Percentiles rank a stretch among this genome's conserved stretches.
These are phyloP conservation scores for Colletotrichum sp. DNA, from an alignment of 2,329 filamentous ascomycete species.

Conservation along the genomic window DNA sequence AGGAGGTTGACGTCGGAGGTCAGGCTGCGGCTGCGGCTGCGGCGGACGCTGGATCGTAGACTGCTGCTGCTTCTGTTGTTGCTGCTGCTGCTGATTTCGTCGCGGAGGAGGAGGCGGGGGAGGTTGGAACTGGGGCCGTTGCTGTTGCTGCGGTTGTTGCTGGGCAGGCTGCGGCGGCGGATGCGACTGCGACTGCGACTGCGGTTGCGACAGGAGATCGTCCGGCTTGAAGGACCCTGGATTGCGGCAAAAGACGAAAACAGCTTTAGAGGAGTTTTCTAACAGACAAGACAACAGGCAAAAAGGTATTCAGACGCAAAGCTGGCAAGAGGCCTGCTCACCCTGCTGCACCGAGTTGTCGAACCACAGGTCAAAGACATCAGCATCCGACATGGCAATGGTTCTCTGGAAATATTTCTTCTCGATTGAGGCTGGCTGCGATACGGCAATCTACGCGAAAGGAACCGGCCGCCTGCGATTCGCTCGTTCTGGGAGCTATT, in stretches of 20 bases:
- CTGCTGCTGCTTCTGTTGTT: not conserved
- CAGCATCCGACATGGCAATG: not conserved
- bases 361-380: constrained; percentile 5
- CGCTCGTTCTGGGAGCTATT: not conserved
- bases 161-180: not conserved
- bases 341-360: constrained; percentile 4
- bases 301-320: not conserved
- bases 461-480: not conserved
- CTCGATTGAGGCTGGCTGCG: not conserved
- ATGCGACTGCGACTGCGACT: not conserved
- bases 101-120: not conserved
- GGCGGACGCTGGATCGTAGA: not conserved
- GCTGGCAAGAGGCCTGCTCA: constrained; percentile 11
- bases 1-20: not conserved
- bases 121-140: not conserved
- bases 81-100: not conserved
- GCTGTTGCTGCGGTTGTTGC: not conserved
- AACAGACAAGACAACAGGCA: not conserved
- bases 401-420: not conserved
- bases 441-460: not conserved
- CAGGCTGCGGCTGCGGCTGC: not conserved
- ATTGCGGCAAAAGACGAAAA: not conserved
- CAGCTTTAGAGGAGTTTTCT: not conserved
- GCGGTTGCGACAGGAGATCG: not conserved
- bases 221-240: not conserved